phyloP scores from a whole-genome alignment of 2,329 filamentous ascomycete genomes.

The Calonectria pteridis region DNA sequence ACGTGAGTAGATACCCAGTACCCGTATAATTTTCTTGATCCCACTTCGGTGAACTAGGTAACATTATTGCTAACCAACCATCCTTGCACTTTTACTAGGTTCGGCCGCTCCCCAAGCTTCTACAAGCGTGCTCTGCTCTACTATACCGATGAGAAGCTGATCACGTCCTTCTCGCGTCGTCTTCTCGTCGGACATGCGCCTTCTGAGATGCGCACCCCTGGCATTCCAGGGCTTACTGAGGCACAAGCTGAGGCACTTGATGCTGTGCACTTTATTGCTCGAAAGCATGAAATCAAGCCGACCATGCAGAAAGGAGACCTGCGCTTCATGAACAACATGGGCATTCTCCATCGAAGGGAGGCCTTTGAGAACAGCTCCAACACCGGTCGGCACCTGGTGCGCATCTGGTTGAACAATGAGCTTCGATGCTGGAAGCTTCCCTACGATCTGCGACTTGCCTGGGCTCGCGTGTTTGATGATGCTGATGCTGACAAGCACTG shows the following conservation, averaged over 20 bases:
- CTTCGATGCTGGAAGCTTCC: conserved; percentile 59
- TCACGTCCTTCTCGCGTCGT: conserved; percentile 4
- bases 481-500: conserved; percentile 59
- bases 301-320: conserved; percentile 60
- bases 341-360: conserved; percentile 61
- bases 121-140: conserved; percentile 15
- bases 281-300: conserved; percentile 54
- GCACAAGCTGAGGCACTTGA: conserved; percentile 62
- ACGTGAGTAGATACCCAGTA: background rate
- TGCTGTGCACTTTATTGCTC: conserved; percentile 58
- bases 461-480: conserved; percentile 62
- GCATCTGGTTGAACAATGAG: conserved; percentile 59
- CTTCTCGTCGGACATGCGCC: conserved; percentile 12
- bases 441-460: conserved; percentile 55
- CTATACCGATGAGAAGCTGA: conserved; percentile 1
- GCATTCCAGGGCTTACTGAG: conserved; percentile 65
- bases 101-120: conserved; percentile 7
- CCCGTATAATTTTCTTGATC: background rate
- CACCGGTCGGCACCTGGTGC: conserved; percentile 38
- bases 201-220: background rate
- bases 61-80: background rate
- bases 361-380: conserved; percentile 55
- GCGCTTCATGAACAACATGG: conserved; percentile 64
- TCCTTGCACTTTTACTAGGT: background rate
- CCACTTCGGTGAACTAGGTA: background rate